Conservation (phyloP, 768 basidiomycete species). For the Serendipita sp. region DNA sequence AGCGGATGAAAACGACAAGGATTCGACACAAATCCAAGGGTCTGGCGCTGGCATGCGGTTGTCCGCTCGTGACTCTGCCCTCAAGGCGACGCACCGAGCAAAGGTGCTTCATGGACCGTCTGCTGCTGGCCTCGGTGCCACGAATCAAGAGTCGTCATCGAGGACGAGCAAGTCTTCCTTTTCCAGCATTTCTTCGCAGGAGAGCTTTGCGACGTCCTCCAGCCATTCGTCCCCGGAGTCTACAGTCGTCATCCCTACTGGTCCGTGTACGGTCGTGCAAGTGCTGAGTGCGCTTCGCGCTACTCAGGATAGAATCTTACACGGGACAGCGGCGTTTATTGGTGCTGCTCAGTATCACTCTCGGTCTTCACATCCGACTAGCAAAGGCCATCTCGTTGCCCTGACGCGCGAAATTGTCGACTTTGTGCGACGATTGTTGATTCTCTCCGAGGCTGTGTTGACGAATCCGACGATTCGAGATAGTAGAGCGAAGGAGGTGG, state of each 20-base stretch:
- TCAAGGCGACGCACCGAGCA: neutral
- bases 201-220: neutral
- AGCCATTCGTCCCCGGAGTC: neutral
- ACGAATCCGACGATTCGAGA: slow-evolving; percentile 28
- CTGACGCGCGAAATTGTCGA: slow-evolving; percentile 91
- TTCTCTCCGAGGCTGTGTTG: slow-evolving; percentile 79
- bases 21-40: neutral
- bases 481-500: neutral
- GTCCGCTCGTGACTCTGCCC: neutral
- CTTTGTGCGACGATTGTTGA: slow-evolving; percentile 79
- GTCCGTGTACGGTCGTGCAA: slow-evolving; percentile 51
- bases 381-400: slow-evolving; percentile 86
- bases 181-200: neutral
- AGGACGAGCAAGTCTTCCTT: neutral
- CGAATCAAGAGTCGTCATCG: neutral
- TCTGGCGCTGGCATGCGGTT: neutral
- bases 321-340: slow-evolving; percentile 92
- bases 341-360: slow-evolving; percentile 93
- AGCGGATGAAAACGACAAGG: neutral
- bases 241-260: slow-evolving; percentile 36
- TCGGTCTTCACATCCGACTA: slow-evolving; percentile 77
- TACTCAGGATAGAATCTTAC: slow-evolving; percentile 82
- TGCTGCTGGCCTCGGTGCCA: neutral
- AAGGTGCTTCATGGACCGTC: neutral
- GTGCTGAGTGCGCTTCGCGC: slow-evolving; percentile 62